Base-by-base conservation (phyloP, 805 yeast genomes). In the Pichia kluyveri region DNA sequence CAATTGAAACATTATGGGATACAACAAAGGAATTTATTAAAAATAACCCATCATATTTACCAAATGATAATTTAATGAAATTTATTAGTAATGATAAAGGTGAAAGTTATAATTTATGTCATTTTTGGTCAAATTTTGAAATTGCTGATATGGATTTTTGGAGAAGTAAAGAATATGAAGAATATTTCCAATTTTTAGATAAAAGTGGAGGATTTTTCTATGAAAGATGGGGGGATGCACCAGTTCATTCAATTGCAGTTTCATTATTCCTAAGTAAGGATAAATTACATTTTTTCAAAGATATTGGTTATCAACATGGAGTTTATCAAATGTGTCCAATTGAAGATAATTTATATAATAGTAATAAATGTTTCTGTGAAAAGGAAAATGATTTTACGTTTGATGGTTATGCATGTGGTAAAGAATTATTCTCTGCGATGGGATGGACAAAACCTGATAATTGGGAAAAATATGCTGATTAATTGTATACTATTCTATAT, bases 191-290 rank as follows among this genome's bases (percentile, higher is more conserved):
- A 23, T 68, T 68, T 60, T 68, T 86, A 41, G 95, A 86, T 60
- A 51, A 63, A 42, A 62, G 76, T 3, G 95, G 95, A 49, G 95
- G 95, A 0, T 86, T 86, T 62, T 86, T 78, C 62, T 84, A 85
- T 60, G 93, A 87, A 67, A 73, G 96, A 55, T 87, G 96, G 95
- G 96, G 96, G 19, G 96, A 87, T 66, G 96, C 95, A 0, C 95
- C 95, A 4, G 77, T 86, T n/a, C 95, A 86, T 66, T 77, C 95
- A 0, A 73, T 86, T 44, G 95, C 86, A 6, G 85, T 79, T 3
- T 67, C 88, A 1, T 66, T 82, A 42, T 71, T 84, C 57, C 63
- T 82, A 44, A 73, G 78, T 51, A 70, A 71, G 56, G 66, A 69
- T 31, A 76, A 83, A 57, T 61, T 86, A 17, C 86, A 83, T 62